Evolutionary conservation across 495 filamentous ascomycete genomes (phyloP).

Genomic region (Penicillium waksmanii): DNA sequence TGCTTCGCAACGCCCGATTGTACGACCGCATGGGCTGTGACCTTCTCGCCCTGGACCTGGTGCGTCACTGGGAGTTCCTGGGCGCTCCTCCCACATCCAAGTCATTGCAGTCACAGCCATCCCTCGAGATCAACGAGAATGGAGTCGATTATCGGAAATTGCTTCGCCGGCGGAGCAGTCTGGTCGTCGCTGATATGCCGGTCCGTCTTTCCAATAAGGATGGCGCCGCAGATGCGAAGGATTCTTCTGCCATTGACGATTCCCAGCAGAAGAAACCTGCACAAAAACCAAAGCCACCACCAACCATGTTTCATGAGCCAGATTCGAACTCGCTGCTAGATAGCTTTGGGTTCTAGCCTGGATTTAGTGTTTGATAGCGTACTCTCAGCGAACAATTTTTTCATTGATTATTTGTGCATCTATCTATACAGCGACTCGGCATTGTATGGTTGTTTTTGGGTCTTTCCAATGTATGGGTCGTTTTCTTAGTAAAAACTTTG

Average conservation of each 20-base stretch:
- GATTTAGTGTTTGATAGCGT: conserved; percentile 5
- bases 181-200: conserved; percentile 82
- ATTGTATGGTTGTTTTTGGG: background rate
- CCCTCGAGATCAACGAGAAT: conserved; percentile 41
- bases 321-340: conserved; percentile 81
- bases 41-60: conserved; percentile 80
- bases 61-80: conserved; percentile 88
- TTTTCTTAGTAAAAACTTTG: too few relatives aligned
- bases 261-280: conserved; percentile 33
- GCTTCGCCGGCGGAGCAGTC: conserved; percentile 70
- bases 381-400: conserved; percentile 6
- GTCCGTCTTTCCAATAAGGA: conserved; percentile 25
- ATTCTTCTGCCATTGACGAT: conserved; percentile 4
- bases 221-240: conserved; percentile 32
- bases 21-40: conserved; percentile 97
- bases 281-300: conserved; percentile 62
- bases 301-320: conserved; percentile 88
- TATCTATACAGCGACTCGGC: conserved; percentile 14
- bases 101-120: conserved; percentile 23
- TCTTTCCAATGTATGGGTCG: background rate
- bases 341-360: conserved; percentile 70
- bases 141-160: conserved; percentile 65
- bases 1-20: conserved; percentile 83
- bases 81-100: conserved; percentile 37
- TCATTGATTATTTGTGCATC: conserved; percentile 9